Base-by-base conservation (phyloP, 2,329 filamentous ascomycete genomes). In the Dryadomyces quercus-mongolicae region DNA sequence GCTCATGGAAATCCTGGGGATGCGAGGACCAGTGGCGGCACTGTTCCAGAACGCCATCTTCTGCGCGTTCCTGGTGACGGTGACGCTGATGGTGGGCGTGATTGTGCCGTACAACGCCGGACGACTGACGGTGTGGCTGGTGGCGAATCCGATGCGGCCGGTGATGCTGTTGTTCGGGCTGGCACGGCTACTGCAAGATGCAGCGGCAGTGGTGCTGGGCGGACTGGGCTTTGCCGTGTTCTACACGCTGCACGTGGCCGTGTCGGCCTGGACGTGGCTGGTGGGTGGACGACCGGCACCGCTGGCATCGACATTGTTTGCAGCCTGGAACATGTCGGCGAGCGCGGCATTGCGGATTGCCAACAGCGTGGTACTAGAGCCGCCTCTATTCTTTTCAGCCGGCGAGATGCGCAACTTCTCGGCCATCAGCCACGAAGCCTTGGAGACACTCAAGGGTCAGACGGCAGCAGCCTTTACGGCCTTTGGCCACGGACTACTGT, bases 41-140 rank as follows among this genome's bases (percentile, higher is more conserved):
- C 77, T 98, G 6, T 82, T 97, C 60, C 93, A 98, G 64, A 98
- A 98, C 61, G 90, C 88, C 54, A 83, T 96, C 16, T 98, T 98
- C 68, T 95, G 92, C 65, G 85, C 87, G 8, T 85, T 97, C 48
- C 76, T 98, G 31, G 89, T 98, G 15, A 86, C 88, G 1, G 80
- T 92, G 52, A 95, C 91, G 15, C 82, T 98, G 45, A 85, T 89
- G 52, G 73, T 86, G 56, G 92, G 90, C 52, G 82, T 97, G 47
- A 95, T 93, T 71, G 71, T 95, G 52, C 93, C 93, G 0, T 98
- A 97, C 69, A 85, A 96, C 54, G 84, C 90, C 64, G 93, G 93
- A 15, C 91, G 95, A 60, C 74, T 95, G 25, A 82, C 88, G 5
- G 75, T 97, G 46, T 84, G 92, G 65, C 74, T 91, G 51, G 66